A percentile compares a stretch with the other conserved stretches of the same genome.
phyloP scores from a whole-genome alignment of 1,284 basidiomycete genomes.

The Phellopilus nigrolimitatus region DNA sequence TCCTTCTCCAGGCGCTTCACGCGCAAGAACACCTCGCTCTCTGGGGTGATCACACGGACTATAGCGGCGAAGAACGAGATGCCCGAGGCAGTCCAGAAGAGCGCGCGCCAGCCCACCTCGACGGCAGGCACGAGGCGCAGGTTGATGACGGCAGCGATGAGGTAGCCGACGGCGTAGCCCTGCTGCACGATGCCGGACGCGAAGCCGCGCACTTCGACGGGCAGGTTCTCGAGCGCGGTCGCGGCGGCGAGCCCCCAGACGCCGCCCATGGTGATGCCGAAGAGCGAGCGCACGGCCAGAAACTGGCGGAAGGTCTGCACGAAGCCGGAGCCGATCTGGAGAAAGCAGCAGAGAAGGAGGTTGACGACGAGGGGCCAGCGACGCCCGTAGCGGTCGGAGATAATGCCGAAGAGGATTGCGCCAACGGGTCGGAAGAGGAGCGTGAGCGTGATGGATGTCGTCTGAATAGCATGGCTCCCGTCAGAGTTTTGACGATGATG shows the following conservation, averaged over 20 bases:
- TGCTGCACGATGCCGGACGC: conserved; percentile 79
- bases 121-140: conserved; percentile 62
- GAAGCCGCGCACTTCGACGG: conserved; percentile 81
- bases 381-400: conserved; percentile 84
- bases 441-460: conserved; percentile 87
- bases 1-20: conserved; percentile 49
- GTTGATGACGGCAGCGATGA: conserved; percentile 65
- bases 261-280: conserved; percentile 86
- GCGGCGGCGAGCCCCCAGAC: conserved; percentile 75
- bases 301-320: conserved; percentile 65
- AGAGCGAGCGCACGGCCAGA: conserved; percentile 70
- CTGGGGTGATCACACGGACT: conserved; percentile 73
- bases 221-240: conserved; percentile 86
- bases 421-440: conserved; percentile 86
- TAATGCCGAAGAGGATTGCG: conserved; percentile 76
- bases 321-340: conserved; percentile 78
- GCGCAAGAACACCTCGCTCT: conserved; percentile 71
- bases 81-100: conserved; percentile 70
- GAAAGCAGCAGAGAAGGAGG: conserved; percentile 62
- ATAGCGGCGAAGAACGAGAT: conserved; percentile 71
- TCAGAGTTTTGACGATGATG: conserved; percentile 1
- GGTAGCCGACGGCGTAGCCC: conserved; percentile 53
- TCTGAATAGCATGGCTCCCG: conserved; percentile 35
- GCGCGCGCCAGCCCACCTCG: conserved; percentile 48
- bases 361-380: conserved; percentile 90